Evolutionary conservation across 768 basidiomycete genomes (phyloP), one percentile per base, ranked within the genome.

Genomic region (Russula lepida): DNA sequence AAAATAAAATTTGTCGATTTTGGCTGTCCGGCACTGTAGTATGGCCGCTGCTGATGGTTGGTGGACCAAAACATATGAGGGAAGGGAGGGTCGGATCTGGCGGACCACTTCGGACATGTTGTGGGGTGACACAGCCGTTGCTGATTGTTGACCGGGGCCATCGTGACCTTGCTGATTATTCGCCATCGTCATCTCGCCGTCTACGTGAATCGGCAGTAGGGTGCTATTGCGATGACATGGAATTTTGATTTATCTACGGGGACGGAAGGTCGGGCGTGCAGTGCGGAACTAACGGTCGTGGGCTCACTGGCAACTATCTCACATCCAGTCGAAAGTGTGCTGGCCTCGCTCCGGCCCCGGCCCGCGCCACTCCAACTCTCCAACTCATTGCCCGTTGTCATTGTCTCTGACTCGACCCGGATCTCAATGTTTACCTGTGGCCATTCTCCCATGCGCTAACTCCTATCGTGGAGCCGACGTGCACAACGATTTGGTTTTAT

Each of bases 31-130:
- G n/a, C n/a, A n/a, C n/a, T n/a, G n/a, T 44, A n/a, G 51, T 5
- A 11, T 41, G 19, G 48, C 27, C n/a, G 17, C 27, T 4, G 9
- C 28, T 48, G 68, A 19, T 74, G 71, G 2, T 54, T 48, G 17
- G 39, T 19, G 0, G 47, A 51, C 12, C 37, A 54, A 65, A 61
- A 68, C 66, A 66, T 64, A 79, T 75, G 27, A 80, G 81, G 6
- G 82, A 83, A 60, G 82, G 83, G 59, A 87, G 72, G 3, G 86
- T 89, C 12, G 86, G 86, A 5, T 81, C 81, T 4, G 90, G 91
- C 84, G 2, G 91, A 89, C 19, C 90, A 79, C 61, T 76, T 82
- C 17, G 90, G 91, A 1, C 92, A 49, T 54, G 54, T 37, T 39
- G n/a, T 7, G 54, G n/a, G 47, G 56, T 21, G 41, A 55, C 15